Evolutionary conservation across 2,329 filamentous ascomycete species (phyloP), one percentile per base, ranked within the genome.

Genomic region (Neocucurbitaria cava): DNA sequence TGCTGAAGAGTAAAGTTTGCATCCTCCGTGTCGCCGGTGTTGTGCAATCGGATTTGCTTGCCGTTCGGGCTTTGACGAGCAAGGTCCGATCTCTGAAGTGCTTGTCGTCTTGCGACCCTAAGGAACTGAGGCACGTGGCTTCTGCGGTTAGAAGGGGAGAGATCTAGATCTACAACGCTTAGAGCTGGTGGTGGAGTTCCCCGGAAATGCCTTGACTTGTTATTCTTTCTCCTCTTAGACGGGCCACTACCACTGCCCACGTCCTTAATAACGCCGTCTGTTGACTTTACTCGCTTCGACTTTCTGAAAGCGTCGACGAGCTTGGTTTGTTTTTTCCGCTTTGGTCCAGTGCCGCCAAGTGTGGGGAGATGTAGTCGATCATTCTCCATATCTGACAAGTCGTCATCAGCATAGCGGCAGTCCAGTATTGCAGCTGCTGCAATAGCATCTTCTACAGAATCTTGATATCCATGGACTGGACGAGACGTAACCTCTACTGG

Each of bases 21-120:
- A 62, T 87, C 85, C 43, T 78, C 73, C 0, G 84, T 87, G 56
- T 88, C 85, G 8, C 74, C 62, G 28, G 70, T 73, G 21, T 81
- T 85, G 15, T 79, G 80, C 23, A 87, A 69, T 46, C 78, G 76
- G 45, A 87, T 76, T 33, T 81, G 74, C 61, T 87, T 86, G 45
- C 74, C 72, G 20, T 74, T 76, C 15, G 82, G 83, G 39, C 80
- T 83, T 60, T 82, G 79, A 49, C 83, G 79, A 31, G 81, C 83
- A 62, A 74, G 65, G 62, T 84, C 79, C 21, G 73, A 68, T 42
- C 78, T 76, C 36, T 74, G 77, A 8, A 81, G 80, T 44, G 79
- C 82, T 61, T 79, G 77, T 55, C 85, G 80, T 24, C 79, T 78
- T 30, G 85, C 85, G 52, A 88, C 67, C 47, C 79, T 79, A 5